Conservation (phyloP, 2,329 filamentous ascomycete genomes). For the Cytospora mali region DNA sequence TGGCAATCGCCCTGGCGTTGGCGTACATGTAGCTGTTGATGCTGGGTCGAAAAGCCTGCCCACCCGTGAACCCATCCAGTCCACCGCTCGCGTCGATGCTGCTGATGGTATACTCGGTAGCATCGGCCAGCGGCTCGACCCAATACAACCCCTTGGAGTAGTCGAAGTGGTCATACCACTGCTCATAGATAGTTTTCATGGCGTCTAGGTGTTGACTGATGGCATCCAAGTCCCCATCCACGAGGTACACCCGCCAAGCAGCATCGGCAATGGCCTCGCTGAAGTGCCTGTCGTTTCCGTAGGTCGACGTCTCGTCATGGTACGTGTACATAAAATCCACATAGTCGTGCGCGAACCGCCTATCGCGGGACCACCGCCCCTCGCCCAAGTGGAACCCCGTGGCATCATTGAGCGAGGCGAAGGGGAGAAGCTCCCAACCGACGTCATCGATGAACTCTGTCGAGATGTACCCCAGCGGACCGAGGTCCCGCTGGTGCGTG, state of each 20-base stretch:
- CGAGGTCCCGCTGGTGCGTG: conserved; percentile 47
- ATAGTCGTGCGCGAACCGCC: conserved; percentile 47
- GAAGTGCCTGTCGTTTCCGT: conserved; percentile 44
- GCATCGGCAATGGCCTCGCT: conserved; percentile 46
- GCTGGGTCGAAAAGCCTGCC: conserved; percentile 45
- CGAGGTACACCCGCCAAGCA: conserved; percentile 44
- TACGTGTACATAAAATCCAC: conserved; percentile 43
- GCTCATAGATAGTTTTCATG: conserved; percentile 42
- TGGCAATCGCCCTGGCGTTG: conserved; percentile 45
- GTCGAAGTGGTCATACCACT: conserved; percentile 44
- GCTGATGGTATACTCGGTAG: conserved; percentile 49
- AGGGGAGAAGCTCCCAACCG: conserved; percentile 45
- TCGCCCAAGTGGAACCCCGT: conserved; percentile 48
- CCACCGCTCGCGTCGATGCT: conserved; percentile 46
- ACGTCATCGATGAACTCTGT: conserved; percentile 50
- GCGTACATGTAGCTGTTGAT: conserved; percentile 49
- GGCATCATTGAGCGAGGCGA: conserved; percentile 47
- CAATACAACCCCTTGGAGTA: conserved; percentile 44
- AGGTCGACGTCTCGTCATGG: conserved; percentile 31
- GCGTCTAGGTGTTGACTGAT: conserved; percentile 38
- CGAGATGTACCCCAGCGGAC: conserved; percentile 45
- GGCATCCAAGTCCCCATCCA: conserved; percentile 42
- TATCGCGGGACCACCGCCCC: conserved; percentile 47
- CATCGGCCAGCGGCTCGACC: conserved; percentile 46
- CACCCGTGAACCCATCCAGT: conserved; percentile 44